A percentile compares a stretch with the other conserved stretches of the same genome.
These are phyloP conservation scores for Erythrobasidium yunnanense DNA, from an alignment of 768 basidiomycete genomes.

Conservation along the genomic window DNA sequence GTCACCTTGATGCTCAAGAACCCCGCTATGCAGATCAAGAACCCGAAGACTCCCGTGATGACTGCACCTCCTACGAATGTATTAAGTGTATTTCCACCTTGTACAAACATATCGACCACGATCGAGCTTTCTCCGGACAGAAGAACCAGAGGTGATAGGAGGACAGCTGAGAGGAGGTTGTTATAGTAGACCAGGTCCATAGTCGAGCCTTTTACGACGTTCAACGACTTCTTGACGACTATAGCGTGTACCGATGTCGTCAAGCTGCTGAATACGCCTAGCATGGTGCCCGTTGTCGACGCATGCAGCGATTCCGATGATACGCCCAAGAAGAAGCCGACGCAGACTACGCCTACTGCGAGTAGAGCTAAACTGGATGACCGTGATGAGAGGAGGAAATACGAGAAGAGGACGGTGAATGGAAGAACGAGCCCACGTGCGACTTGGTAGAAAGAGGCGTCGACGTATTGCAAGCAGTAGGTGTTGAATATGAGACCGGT, in stretches of 20 bases:
- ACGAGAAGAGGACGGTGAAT: conserved; percentile 82
- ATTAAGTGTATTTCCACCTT: conserved; percentile 37
- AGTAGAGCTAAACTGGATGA: conserved; percentile 64
- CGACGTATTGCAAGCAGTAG: conserved; percentile 57
- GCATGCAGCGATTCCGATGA: conserved; percentile 31
- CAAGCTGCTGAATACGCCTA: conserved; percentile 73
- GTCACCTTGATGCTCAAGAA: conserved; percentile 92
- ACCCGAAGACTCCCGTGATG: conserved; percentile 60
- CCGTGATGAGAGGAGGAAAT: conserved; percentile 59
- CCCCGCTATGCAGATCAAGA: conserved; percentile 87
- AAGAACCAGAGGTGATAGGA: conserved; percentile 62
- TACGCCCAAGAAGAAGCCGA: conserved; percentile 67
- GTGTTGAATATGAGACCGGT: conserved; percentile 35
- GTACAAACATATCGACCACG: conserved; percentile 54
- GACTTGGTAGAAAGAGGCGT: conserved; percentile 78
- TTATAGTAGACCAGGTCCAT: conserved; percentile 83
- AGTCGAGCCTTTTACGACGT: conserved; percentile 69
- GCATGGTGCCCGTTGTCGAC: conserved; percentile 64
- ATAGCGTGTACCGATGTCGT: conserved; percentile 85
- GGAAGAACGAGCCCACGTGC: conserved; percentile 88
- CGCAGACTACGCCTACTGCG: conserved; percentile 69
- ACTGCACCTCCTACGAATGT: conserved; percentile 39
- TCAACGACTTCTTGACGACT: conserved; percentile 77
- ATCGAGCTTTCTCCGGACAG: conserved; percentile 64
- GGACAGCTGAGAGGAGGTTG: conserved; percentile 64